A percentile compares a stretch with the other conserved stretches of the same genome.
Conservation (phyloP, 2,329 filamentous ascomycete species). For the Sarocladiaceae sp. region DNA sequence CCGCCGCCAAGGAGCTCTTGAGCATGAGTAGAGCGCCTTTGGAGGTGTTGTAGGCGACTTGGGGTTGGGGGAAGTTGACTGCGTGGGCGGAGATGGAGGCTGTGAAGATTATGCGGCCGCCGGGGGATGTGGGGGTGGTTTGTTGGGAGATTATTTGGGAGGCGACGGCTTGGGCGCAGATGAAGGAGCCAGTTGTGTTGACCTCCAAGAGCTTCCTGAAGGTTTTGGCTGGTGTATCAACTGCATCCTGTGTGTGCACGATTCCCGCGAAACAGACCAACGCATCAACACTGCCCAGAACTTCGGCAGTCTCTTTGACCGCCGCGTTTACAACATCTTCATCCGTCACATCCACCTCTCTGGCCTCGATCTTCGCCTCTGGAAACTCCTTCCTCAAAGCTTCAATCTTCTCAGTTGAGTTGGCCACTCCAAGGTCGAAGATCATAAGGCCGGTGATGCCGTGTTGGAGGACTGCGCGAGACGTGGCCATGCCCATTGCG, state of each 20-base stretch:
- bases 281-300: constrained; percentile 18
- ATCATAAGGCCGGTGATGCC: constrained; percentile 55
- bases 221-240: constrained; percentile 53
- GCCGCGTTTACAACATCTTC: constrained; percentile 13
- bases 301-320: constrained; percentile 9
- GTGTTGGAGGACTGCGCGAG: constrained; percentile 61
- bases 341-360: constrained; percentile 17
- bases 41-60: constrained; percentile 66
- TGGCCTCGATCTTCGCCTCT: constrained; percentile 10
- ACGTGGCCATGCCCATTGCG: constrained; percentile 8
- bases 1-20: constrained; percentile 62
- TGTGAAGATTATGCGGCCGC: constrained; percentile 62
- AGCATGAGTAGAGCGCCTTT: constrained; percentile 65
- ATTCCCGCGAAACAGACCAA: constrained; percentile 51
- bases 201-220: constrained; percentile 65
- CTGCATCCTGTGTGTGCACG: constrained; percentile 56
- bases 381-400: constrained; percentile 18
- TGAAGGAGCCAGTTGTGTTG: constrained; percentile 67
- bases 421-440: constrained; percentile 49
- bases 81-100: constrained; percentile 65
- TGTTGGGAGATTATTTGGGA: constrained; percentile 48
- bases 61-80: constrained; percentile 70
- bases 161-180: constrained; percentile 62
- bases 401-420: constrained; percentile 4
- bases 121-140: constrained; percentile 25